These are phyloP conservation scores for Mycena crocata DNA, from an alignment of 768 basidiomycete species.

Conservation along the genomic window DNA sequence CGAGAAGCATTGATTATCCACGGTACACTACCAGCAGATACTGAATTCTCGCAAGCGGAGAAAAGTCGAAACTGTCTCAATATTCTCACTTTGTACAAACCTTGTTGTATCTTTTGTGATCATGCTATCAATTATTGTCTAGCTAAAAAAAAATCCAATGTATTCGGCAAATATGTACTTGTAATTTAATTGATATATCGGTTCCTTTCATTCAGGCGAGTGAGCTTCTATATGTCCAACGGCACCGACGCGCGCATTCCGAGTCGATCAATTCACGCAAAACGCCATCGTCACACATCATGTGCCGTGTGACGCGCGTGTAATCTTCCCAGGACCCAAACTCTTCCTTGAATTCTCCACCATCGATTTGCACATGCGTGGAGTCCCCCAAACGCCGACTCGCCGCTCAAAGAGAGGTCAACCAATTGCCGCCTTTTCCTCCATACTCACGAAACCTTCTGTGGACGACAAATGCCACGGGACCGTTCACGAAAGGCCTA, in stretches of 20 bases:
- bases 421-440: slow-evolving; percentile 10
- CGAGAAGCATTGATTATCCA: slow-evolving; percentile 41
- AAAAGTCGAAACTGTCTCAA: background rate
- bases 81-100: slow-evolving; percentile 11
- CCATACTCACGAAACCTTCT: background rate
- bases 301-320: too few relatives aligned
- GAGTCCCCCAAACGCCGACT: slow-evolving; percentile 23
- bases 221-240: too few relatives aligned
- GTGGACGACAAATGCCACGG: slow-evolving; percentile 18
- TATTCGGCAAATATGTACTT: too few relatives aligned
- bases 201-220: too few relatives aligned
- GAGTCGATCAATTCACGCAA: too few relatives aligned
- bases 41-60: background rate
- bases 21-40: slow-evolving; percentile 6
- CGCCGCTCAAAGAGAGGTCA: slow-evolving; percentile 31
- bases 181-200: too few relatives aligned
- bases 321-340: too few relatives aligned
- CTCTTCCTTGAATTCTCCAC: background rate
- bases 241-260: too few relatives aligned
- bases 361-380: slow-evolving; percentile 1
- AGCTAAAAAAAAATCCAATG: too few relatives aligned
- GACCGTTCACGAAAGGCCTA: slow-evolving; percentile 13
- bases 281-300: too few relatives aligned
- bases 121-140: too few relatives aligned
- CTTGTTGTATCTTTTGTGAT: background rate